Evolutionary conservation across 1,284 basidiomycete species (phyloP), one percentile per base, ranked within the genome.

Genomic region (Ceratobasidium sp.): DNA sequence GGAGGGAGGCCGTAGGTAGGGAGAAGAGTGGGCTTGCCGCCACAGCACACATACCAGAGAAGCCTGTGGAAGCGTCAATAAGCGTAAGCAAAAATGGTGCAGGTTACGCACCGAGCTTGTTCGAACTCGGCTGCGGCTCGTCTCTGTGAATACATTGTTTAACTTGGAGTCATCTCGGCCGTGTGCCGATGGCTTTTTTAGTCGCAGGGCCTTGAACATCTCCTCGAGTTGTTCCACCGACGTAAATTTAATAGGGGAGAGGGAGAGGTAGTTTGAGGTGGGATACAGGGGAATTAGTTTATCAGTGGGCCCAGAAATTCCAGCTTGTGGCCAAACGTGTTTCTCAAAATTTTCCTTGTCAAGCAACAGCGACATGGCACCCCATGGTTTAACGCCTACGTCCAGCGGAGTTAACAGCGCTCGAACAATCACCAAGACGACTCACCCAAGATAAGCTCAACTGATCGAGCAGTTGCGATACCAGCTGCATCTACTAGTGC

Each of bases 401-500:
- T 30, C 27, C 10, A 41, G 20, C n/a, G 50, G 14, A 30, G 6
- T 10, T 55, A 62, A 52, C 35, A 12, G 20, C 46, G 46, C 12
- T 48, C 18, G 46, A 48, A 18, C 46, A 48, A 48, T 14, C 46
- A n/a, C n/a, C n/a, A 30, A 48, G 20, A 48, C n/a, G 57, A 44
- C 71, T 18, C 30, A 74, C 71, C 71, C 2, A 74, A 30, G 33
- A 62, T 48, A 12, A 74, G 71, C 30, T 74, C 71, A 23, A 74
- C 44, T 41, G 44, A 52, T n/a, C 38, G 71, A 14, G 44, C 46
- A 5, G 41, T 60, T 18, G 52, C 27, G 16, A 23, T 64, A 14
- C 57, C 70, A 35, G 57, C 46, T 7, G 57, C 38, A 35, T 71
- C 69, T 8, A 16, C 18, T 8, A 35, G 35, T 1, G 60, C n/a